A percentile compares a stretch with the other conserved stretches of the same genome.
phyloP scores from a whole-genome alignment of 2,329 filamentous ascomycete species.

The Alternaria sp. region DNA sequence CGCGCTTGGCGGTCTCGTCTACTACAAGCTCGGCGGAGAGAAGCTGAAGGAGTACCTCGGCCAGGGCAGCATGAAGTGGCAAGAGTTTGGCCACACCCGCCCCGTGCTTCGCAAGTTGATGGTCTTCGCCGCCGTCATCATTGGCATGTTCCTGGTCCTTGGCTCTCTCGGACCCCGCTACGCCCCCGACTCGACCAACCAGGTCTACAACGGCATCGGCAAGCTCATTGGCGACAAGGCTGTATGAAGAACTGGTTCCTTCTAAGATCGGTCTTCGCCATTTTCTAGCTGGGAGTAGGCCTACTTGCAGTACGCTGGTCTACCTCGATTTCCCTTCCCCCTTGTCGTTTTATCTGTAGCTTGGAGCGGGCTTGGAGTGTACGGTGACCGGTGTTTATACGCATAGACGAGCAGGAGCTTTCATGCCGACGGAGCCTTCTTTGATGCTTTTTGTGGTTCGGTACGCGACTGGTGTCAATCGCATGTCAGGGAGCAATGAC shows the following conservation, averaged over 20 bases:
- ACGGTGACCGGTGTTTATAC: slow-evolving; percentile 34
- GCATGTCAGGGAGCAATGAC: slow-evolving; percentile 36
- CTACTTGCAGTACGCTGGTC: background rate
- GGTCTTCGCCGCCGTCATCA: slow-evolving; percentile 67
- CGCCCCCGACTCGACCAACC: slow-evolving; percentile 45
- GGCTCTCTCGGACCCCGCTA: slow-evolving; percentile 53
- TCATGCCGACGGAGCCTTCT: slow-evolving; percentile 24
- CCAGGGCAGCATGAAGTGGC: slow-evolving; percentile 78
- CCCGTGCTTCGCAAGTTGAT: slow-evolving; percentile 80
- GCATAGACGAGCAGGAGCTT: slow-evolving; percentile 43
- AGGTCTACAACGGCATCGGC: slow-evolving; percentile 43
- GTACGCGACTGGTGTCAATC: slow-evolving; percentile 21
- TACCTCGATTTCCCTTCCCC: slow-evolving; percentile 24
- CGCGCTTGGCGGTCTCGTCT: slow-evolving; percentile 77
- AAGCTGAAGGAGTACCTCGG: slow-evolving; percentile 80
- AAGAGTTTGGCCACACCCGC: slow-evolving; percentile 79
- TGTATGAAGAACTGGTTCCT: slow-evolving; percentile 12
- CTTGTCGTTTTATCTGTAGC: slow-evolving; percentile 36
- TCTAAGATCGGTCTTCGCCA: background rate
- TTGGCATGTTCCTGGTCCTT: slow-evolving; percentile 73
- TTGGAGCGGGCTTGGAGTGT: slow-evolving; percentile 32
- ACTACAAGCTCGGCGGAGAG: slow-evolving; percentile 86
- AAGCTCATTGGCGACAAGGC: slow-evolving; percentile 43
- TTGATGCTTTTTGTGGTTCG: slow-evolving; percentile 17
- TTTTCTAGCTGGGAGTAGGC: background rate